Evolutionary conservation across 805 yeast species (phyloP).

Genomic region (Danielia oregonensis): DNA sequence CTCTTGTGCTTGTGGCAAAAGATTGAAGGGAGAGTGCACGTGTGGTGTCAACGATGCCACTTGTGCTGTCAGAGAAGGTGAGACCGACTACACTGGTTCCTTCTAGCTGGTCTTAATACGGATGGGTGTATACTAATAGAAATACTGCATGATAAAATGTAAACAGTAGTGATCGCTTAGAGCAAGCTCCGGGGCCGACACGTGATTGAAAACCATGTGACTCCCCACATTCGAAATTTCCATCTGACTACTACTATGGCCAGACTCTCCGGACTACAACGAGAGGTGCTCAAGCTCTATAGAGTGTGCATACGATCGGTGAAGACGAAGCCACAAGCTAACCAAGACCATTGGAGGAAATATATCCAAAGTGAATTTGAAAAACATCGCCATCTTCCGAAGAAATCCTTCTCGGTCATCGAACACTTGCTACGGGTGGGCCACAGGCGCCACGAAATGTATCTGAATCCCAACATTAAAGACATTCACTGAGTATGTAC

Average conservation of each 20-base stretch:
- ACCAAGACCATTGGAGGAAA: slow-evolving; percentile 36
- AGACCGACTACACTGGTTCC: slow-evolving; percentile 48
- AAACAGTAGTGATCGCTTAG: background rate
- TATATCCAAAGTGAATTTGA: slow-evolving; percentile 62
- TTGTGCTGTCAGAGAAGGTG: slow-evolving; percentile 49
- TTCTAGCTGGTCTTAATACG: no score
- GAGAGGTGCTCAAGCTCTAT: slow-evolving; percentile 48
- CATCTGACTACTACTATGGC: slow-evolving; percentile 23
- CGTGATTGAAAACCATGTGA: background rate
- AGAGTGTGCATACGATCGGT: slow-evolving; percentile 45
- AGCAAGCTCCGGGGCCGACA: no score
- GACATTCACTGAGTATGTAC: slow-evolving; percentile 44
- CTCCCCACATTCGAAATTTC: slow-evolving; percentile 4
- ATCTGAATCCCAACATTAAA: slow-evolving; percentile 64
- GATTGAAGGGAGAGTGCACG: slow-evolving; percentile 50
- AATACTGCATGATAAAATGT: background rate
- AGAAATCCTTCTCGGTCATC: slow-evolving; percentile 79
- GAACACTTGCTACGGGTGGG: slow-evolving; percentile 84
- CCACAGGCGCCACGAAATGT: slow-evolving; percentile 65
- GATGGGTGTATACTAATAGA: background rate
- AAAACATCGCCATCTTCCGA: slow-evolving; percentile 53
- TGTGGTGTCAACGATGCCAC: slow-evolving; percentile 45
- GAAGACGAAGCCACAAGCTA: slow-evolving; percentile 45
- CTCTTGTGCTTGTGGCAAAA: slow-evolving; percentile 59
- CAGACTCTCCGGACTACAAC: slow-evolving; percentile 41